phyloP scores from a whole-genome alignment of 257 asterid genomes.

The Dorcoceras hygrometricum region DNA sequence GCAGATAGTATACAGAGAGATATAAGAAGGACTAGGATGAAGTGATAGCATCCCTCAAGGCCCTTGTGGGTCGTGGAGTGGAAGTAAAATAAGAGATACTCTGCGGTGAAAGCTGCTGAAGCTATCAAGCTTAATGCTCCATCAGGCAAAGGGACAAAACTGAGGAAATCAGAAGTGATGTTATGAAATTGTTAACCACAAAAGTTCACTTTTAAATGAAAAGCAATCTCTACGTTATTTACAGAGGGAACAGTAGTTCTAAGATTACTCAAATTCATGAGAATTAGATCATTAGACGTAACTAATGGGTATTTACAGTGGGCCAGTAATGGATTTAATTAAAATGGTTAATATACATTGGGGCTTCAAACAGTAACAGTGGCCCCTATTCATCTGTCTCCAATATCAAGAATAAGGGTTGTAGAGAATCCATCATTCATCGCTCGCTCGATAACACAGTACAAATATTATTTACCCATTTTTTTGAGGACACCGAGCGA shows the following conservation, averaged over 20 bases:
- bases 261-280: too few relatives aligned
- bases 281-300: too few relatives aligned
- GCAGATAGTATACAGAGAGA: constrained; percentile 71
- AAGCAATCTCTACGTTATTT: neutral
- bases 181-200: neutral
- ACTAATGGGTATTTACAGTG: too few relatives aligned
- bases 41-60: constrained; percentile 91
- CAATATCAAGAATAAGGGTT: neutral
- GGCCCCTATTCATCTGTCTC: neutral
- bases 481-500: neutral
- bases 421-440: neutral
- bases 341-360: too few relatives aligned
- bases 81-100: constrained; percentile 79
- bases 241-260: neutral
- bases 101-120: constrained; percentile 83
- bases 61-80: constrained; percentile 96
- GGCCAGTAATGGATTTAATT: neutral
- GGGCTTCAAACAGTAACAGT: neutral
- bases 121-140: constrained; percentile 66
- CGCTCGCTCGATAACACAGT: neutral
- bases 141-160: constrained; percentile 76
- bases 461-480: too few relatives aligned
- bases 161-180: constrained; percentile 33
- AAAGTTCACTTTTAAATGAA: neutral
- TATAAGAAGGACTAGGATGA: constrained; percentile 79